phyloP scores from a whole-genome alignment of 1,139 yeast genomes.

The Pichia sp. region DNA sequence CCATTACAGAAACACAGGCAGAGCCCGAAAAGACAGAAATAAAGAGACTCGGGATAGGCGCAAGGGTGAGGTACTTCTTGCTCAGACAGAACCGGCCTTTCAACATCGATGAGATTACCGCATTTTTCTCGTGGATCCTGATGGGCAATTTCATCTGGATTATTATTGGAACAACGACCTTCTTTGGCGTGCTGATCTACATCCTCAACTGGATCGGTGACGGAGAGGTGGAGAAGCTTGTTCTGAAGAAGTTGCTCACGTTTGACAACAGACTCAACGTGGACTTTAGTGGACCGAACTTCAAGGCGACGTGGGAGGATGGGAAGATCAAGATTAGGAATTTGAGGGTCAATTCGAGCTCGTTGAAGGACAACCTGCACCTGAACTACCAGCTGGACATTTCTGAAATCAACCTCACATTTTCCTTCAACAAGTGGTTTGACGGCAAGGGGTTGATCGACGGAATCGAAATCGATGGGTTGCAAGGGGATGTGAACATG shows the following conservation, averaged over 20 bases:
- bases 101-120: conserved; percentile 84
- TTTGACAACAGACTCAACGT: conserved; percentile 38
- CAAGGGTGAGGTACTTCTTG: conserved; percentile 59
- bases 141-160: conserved; percentile 83
- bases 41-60: conserved; percentile 30
- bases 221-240: conserved; percentile 25
- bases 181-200: conserved; percentile 38
- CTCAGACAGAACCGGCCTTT: conserved; percentile 65
- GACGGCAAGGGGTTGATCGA: conserved; percentile 64
- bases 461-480: conserved; percentile 59
- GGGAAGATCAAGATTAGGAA: conserved; percentile 62
- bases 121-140: conserved; percentile 84
- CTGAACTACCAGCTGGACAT: conserved; percentile 40
- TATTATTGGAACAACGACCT: conserved; percentile 85
- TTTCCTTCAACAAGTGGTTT: conserved; percentile 67
- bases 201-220: conserved; percentile 26
- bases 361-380: conserved; percentile 12
- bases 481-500: conserved; percentile 47
- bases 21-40: not conserved
- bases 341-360: conserved; percentile 38
- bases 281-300: conserved; percentile 44
- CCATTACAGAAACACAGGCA: not conserved
- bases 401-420: conserved; percentile 52
- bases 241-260: conserved; percentile 28
- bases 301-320: conserved; percentile 43